Evolutionary conservation across 2,329 filamentous ascomycete species (phyloP), one percentile per base, ranked within the genome.

Genomic region (Thyridium curvatum): DNA sequence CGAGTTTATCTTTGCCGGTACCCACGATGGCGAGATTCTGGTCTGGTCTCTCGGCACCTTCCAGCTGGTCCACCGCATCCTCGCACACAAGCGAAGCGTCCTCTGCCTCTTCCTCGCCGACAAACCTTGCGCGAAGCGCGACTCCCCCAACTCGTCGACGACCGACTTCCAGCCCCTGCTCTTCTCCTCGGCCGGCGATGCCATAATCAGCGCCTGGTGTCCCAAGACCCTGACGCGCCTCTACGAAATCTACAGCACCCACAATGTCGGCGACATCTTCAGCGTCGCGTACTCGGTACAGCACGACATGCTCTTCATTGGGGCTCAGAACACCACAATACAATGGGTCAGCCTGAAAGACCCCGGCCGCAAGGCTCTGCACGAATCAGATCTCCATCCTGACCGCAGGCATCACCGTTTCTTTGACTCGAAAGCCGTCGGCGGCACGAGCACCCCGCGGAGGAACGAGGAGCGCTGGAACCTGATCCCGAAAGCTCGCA

Each of bases 181-280:
- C 9, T 91, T 98, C 61, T 97, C 91, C 10, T 94, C 86, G 51
- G 91, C 89, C 9, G 90, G 89, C 49, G 93, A 98, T 55, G 86
- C 91, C 2, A 84, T 96, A 42, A 83, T 97, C 55, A 96, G 94
- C 58, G 87, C 94, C 32, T 98, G 93, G 93, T 84, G 81, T 51
- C 86, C 90, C 2, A 72, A 69, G 32, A 83, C 79, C 6, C 81
- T 95, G 58, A 76, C 74, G 40, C 81, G 85, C 18, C 71, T 93
- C 1, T 93, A 90, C 65, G 88, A 93, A 46, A 86, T 97, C 45
- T 94, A 94, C 68, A 94, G 89, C 46, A 84, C 83, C 35, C 91
- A 94, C 61, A 93, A 97, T 52, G 86, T 95, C 31, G 93, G 93
- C 43, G 93, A 98, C 64, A 80, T 98, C 42, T 97, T 97, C 59